Evolutionary conservation across 139 green algal species (phyloP).

Genomic region (Coelastrella sp.): DNA sequence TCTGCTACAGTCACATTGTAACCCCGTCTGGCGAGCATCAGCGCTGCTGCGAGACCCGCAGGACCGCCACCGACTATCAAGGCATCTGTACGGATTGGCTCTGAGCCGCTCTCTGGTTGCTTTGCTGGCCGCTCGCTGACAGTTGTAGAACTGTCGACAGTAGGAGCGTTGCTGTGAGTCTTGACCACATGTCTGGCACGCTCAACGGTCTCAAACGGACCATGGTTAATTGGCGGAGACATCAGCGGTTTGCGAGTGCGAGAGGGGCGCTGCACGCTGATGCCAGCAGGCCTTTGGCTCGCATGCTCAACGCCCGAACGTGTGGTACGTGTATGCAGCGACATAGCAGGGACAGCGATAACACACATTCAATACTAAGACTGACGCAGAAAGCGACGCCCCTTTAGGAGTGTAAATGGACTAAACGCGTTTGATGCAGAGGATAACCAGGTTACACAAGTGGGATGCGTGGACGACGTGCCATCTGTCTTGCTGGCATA

Average conservation of each 20-base stretch:
- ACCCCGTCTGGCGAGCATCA: conserved; percentile 27
- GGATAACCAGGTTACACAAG: too few relatives aligned
- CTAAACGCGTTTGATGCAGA: too few relatives aligned
- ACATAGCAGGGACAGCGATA: neutral
- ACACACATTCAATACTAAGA: neutral
- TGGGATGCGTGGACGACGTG: too few relatives aligned
- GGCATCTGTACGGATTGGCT: conserved; percentile 5
- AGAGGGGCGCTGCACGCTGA: neutral
- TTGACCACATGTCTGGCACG: too few relatives aligned
- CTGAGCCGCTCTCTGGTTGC: neutral
- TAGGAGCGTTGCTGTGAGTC: neutral
- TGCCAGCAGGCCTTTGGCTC: neutral
- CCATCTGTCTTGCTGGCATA: too few relatives aligned
- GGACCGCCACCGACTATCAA: conserved; percentile 20
- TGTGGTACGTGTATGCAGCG: neutral
- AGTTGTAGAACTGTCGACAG: neutral
- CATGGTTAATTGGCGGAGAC: too few relatives aligned
- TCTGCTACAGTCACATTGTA: conserved; percentile 27
- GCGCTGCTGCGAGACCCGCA: conserved; percentile 30
- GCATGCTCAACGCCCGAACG: neutral
- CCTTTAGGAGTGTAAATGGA: too few relatives aligned
- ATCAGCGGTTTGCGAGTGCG: neutral
- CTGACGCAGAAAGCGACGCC: too few relatives aligned
- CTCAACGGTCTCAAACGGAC: too few relatives aligned
- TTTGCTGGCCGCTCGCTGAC: neutral